Conservation (phyloP, 345 rosid genomes). For the Dipteronia sinensis region DNA sequence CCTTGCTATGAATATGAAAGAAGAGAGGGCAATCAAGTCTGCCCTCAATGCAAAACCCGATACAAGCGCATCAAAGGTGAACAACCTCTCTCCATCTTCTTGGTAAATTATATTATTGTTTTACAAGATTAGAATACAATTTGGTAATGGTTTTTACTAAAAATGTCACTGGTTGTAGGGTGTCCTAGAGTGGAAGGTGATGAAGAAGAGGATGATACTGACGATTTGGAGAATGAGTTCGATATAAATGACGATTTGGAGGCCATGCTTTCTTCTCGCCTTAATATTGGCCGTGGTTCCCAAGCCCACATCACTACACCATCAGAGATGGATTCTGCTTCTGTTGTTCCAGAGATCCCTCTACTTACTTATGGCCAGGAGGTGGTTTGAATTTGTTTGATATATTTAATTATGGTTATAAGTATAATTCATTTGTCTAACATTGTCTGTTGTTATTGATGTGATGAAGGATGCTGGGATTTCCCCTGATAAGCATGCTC, state of each 20-base stretch:
- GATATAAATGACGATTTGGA: constrained; percentile 39
- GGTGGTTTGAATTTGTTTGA: constrained; percentile 38
- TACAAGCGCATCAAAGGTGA: constrained; percentile 85
- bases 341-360: constrained; percentile 58
- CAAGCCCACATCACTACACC: constrained; percentile 35
- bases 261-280: constrained; percentile 48
- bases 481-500: constrained; percentile 77
- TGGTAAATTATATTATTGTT: background rate
- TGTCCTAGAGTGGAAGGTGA: constrained; percentile 69
- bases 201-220: constrained; percentile 71
- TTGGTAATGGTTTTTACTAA: constrained; percentile 8
- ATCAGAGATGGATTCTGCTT: constrained; percentile 58
- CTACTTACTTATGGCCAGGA: constrained; percentile 71
- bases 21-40: constrained; percentile 88
- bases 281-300: constrained; percentile 46
- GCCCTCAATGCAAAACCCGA: constrained; percentile 94
- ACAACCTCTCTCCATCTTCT: background rate
- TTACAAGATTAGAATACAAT: background rate
- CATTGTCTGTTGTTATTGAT: background rate
- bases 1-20: constrained; percentile 91
- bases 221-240: constrained; percentile 66
- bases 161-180: constrained; percentile 41
- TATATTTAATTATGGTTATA: background rate
- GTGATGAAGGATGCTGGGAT: constrained; percentile 61
- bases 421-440: constrained; percentile 3